Conservation (phyloP, 108 stramenopile genomes). For the Skeletonema menzelii region DNA sequence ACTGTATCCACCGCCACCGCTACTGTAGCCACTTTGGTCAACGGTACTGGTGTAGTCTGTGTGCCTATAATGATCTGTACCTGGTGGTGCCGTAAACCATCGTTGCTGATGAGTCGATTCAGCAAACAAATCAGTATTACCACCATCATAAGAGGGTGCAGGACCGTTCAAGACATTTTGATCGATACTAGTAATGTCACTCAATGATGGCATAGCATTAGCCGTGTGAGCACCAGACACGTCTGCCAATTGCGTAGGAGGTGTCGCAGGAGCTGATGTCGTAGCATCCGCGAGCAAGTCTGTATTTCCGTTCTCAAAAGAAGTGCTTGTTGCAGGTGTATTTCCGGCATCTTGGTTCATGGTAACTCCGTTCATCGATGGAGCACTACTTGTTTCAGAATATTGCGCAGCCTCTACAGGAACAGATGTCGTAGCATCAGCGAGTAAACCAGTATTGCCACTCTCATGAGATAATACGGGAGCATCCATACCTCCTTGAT, state of each 20-base stretch:
- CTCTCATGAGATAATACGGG: neutral
- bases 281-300: neutral
- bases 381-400: neutral
- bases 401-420: neutral
- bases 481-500: neutral
- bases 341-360: neutral
- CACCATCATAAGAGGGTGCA: no score
- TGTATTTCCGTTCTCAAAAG: neutral
- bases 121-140: neutral
- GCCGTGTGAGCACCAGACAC: neutral
- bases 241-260: neutral
- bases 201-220: neutral
- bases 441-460: neutral
- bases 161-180: neutral
- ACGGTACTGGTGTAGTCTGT: neutral
- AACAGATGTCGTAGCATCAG: neutral
- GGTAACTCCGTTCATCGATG: neutral
- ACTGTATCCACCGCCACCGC: neutral
- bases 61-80: neutral
- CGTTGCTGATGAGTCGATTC: neutral
- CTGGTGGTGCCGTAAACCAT: neutral
- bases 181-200: neutral
- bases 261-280: neutral
- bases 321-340: neutral
- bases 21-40: neutral